Base-by-base conservation (phyloP, 805 yeast genomes). In the Candida hungchunana region DNA sequence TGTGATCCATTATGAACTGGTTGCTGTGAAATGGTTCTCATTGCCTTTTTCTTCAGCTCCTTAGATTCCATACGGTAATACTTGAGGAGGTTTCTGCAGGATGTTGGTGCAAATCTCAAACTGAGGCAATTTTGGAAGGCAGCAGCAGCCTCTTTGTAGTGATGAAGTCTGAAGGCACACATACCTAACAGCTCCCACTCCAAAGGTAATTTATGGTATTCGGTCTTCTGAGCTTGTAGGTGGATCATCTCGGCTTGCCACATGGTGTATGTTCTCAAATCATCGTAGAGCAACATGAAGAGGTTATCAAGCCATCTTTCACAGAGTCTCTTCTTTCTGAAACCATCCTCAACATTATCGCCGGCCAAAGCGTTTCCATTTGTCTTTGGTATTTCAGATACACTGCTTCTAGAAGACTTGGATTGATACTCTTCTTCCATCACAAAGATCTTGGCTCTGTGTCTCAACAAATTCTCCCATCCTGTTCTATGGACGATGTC, bases 181-280 rank as follows among this genome's bases (percentile, higher is more conserved):
- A 77, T 67, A 2, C 99, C 99, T 43, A 89, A 69, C 23, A 86
- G 67, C 61, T 94, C 96, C 96, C 97, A 89, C 60, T 89, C 97
- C 39, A 82, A 64, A 0, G 96, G 79, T 19, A 81, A 66, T 55
- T 85, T 88, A 49, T 75, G 77, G 58, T 82, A 83, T 28, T 77
- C 79, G 58, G 86, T 69, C 59, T 86, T 85, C 57, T 87, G 95
- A 6, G 94, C 86, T 58, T 83, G 88, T 63, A 83, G 82, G 60
- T 90, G 96, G 43, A 88, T 75, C 47, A 74, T 73, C 57, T 93
- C 96, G 0, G 96, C 88, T 57, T 88, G 89, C 93, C 96, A 90
- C 71, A 86, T 74, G 1, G 96, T 87, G 57, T 84, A 90, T 1
- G 85, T 78, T 52, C 83, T 69, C 50, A 84, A 68, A 55, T 84